phyloP scores from a whole-genome alignment of 768 basidiomycete species.

The Boletus reticuloceps region DNA sequence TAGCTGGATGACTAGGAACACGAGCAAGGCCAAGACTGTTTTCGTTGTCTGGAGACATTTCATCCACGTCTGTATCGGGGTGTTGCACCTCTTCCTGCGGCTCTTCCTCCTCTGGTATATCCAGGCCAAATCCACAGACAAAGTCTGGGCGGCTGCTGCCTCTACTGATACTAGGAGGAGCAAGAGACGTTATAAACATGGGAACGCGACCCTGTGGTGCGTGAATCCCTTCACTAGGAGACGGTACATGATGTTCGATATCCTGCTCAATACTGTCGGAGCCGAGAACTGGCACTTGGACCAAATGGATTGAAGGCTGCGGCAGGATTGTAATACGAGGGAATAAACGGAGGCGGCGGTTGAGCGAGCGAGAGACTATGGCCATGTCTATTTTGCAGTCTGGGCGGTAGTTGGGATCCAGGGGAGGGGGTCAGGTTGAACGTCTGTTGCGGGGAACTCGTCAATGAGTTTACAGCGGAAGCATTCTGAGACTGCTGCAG shows the following conservation, averaged over 20 bases:
- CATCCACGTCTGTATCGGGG: conserved; percentile 31
- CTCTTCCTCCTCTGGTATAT: conserved; percentile 75
- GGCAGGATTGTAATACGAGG: conserved; percentile 35
- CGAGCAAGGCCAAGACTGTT: conserved; percentile 23
- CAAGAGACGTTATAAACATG: conserved; percentile 43
- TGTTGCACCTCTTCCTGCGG: conserved; percentile 45
- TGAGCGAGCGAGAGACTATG: conserved; percentile 74
- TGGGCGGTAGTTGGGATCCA: conserved; percentile 33
- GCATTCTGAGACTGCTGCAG: conserved; percentile 67
- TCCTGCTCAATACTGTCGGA: conserved; percentile 44
- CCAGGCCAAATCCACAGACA: conserved; percentile 74
- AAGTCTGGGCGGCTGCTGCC: conserved; percentile 69
- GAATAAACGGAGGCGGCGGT: conserved; percentile 39
- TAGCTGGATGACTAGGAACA: conserved; percentile 24
- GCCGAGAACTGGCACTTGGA: conserved; percentile 49
- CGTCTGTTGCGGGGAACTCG: conserved; percentile 64
- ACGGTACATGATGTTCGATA: conserved; percentile 19
- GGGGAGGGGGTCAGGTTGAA: conserved; percentile 56
- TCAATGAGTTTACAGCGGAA: conserved; percentile 50
- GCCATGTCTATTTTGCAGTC: conserved; percentile 58
- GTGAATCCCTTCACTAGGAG: conserved; percentile 36
- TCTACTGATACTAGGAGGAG: conserved; percentile 40
- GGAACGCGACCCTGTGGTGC: conserved; percentile 59
- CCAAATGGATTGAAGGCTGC: conserved; percentile 66
- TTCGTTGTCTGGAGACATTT: conserved; percentile 38